phyloP scores from a whole-genome alignment of 805 yeast genomes.

The Nakazawaea laoshanensis region DNA sequence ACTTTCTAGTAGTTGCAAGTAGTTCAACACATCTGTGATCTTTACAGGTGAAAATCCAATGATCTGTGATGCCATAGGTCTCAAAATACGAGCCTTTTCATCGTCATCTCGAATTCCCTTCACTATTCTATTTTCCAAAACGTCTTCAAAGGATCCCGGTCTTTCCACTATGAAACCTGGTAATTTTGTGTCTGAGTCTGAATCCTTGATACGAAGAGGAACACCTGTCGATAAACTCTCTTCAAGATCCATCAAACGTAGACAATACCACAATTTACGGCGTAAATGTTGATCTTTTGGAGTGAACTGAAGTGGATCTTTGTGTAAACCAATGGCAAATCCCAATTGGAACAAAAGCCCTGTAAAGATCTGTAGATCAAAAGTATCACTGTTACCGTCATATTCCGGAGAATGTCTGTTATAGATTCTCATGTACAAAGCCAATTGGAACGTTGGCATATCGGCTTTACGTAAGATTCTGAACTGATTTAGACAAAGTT shows the following conservation, averaged over 20 bases:
- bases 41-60: neutral
- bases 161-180: conserved; percentile 25
- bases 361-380: conserved; percentile 29
- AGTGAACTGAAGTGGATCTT: conserved; percentile 33
- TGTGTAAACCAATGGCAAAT: conserved; percentile 33
- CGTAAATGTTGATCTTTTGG: conserved; percentile 36
- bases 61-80: neutral
- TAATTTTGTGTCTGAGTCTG: conserved; percentile 32
- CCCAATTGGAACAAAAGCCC: conserved; percentile 36
- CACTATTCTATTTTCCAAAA: conserved; percentile 6
- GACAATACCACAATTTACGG: conserved; percentile 51
- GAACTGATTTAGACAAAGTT: conserved; percentile 30
- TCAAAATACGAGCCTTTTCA: neutral
- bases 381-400: conserved; percentile 36
- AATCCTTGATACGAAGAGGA: conserved; percentile 27
- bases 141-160: conserved; percentile 6
- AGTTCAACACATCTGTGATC: too few relatives aligned
- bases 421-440: conserved; percentile 31
- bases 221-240: conserved; percentile 34
- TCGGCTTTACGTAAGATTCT: conserved; percentile 28
- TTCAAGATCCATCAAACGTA: conserved; percentile 31
- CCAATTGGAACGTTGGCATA: conserved; percentile 32
- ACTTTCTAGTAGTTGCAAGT: neutral
- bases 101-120: neutral
- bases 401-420: conserved; percentile 36